Percentiles rank a stretch among this genome's conserved stretches.
Evolutionary conservation across 495 filamentous ascomycete species (phyloP).

Genomic region (Copromyces sp.): DNA sequence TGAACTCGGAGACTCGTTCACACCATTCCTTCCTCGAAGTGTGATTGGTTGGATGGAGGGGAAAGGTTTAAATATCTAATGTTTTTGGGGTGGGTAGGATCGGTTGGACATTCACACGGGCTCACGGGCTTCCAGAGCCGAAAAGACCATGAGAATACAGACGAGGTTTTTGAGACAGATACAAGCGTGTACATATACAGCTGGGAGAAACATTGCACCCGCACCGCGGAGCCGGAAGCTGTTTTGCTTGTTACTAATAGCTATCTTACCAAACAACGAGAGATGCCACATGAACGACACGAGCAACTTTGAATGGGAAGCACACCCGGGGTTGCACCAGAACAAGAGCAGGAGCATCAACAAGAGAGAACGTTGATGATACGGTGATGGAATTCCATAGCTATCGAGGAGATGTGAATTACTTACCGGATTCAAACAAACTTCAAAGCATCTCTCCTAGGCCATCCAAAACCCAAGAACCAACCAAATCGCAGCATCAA

Average conservation of each 20-base stretch:
- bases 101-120: neutral
- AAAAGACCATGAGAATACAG: neutral
- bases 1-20: neutral
- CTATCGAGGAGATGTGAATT: neutral
- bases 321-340: neutral
- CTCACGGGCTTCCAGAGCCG: neutral
- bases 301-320: neutral
- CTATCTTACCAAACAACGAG: neutral
- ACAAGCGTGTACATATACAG: neutral
- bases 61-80: neutral
- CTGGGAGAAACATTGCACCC: neutral
- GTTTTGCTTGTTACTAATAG: neutral
- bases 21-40: neutral
- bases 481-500: neutral
- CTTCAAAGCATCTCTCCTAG: neutral
- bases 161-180: neutral
- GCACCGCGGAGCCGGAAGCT: neutral
- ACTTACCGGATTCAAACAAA: neutral
- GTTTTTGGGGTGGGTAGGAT: neutral
- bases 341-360: neutral
- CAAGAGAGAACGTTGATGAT: neutral
- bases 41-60: neutral
- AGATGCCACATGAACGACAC: neutral
- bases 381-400: neutral
- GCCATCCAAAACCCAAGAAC: neutral